These are phyloP conservation scores for Aspergillus calidoustus DNA, from an alignment of 2,329 filamentous ascomycete genomes.

Conservation along the genomic window DNA sequence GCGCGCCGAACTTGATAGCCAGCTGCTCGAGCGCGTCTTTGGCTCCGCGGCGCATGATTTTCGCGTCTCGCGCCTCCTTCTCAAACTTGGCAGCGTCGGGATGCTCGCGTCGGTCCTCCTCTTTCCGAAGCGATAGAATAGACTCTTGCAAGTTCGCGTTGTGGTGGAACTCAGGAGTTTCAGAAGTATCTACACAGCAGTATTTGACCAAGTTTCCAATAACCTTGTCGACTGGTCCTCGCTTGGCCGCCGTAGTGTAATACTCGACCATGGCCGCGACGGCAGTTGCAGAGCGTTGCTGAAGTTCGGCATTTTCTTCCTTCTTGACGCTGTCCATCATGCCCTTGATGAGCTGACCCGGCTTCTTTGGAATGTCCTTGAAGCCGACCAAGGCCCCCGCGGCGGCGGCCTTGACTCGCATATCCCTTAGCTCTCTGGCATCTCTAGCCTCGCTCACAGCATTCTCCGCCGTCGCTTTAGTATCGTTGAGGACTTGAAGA, in stretches of 20 bases:
- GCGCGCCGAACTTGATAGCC: conserved; percentile 74
- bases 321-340: conserved; percentile 98
- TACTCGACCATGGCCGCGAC: conserved; percentile 85
- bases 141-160: conserved; percentile 78
- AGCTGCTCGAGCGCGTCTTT: conserved; percentile 93
- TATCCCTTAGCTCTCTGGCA: conserved; percentile 80
- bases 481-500: conserved; percentile 76
- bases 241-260: conserved; percentile 78
- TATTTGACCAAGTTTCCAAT: conserved; percentile 96
- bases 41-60: conserved; percentile 87
- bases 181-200: conserved; percentile 95
- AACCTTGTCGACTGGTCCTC: conserved; percentile 90
- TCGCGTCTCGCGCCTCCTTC: conserved; percentile 82
- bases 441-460: conserved; percentile 80
- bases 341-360: conserved; percentile 87
- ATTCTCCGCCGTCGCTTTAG: conserved; percentile 68
- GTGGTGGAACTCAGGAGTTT: conserved; percentile 91
- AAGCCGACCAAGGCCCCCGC: conserved; percentile 90
- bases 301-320: conserved; percentile 88
- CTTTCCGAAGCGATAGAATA: conserved; percentile 93
- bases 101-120: conserved; percentile 93
- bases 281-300: conserved; percentile 81
- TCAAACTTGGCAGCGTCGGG: conserved; percentile 89
- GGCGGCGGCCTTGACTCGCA: conserved; percentile 83
- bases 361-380: conserved; percentile 87